These are phyloP conservation scores for Tricladium varicosporioides DNA, from an alignment of 2,329 filamentous ascomycete genomes.

Conservation along the genomic window DNA sequence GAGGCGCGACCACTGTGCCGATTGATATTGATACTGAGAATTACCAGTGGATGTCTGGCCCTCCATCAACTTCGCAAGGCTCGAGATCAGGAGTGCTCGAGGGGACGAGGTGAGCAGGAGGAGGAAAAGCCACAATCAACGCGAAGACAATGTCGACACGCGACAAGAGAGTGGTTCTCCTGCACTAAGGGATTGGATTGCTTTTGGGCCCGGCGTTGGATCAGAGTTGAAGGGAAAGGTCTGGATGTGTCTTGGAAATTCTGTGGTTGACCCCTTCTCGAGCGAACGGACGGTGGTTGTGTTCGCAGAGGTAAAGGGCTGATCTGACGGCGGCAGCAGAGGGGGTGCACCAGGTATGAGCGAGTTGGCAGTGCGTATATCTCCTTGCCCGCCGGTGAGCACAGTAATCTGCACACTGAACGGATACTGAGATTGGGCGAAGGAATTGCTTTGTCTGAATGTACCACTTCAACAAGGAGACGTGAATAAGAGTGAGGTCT, in stretches of 20 bases:
- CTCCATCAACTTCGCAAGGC: constrained; percentile 35
- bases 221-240: background rate
- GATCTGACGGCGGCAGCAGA: constrained; percentile 6
- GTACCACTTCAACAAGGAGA: constrained; percentile 5
- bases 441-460: constrained; percentile 9
- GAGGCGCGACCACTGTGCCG: constrained; percentile 36
- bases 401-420: constrained; percentile 7
- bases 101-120: constrained; percentile 3
- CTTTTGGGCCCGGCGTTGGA: constrained; percentile 1
- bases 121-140: constrained; percentile 11
- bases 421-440: background rate
- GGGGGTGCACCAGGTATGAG: background rate
- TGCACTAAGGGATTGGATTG: constrained; percentile 4
- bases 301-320: constrained; percentile 6
- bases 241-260: constrained; percentile 1
- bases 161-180: background rate
- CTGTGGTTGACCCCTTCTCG: constrained; percentile 17
- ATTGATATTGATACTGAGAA: constrained; percentile 37
- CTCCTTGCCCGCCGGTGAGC: constrained; percentile 8
- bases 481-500: constrained; percentile 9
- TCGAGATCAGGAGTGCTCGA: constrained; percentile 18
- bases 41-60: constrained; percentile 30
- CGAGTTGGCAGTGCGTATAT: constrained; percentile 5
- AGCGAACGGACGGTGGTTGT: constrained; percentile 17
- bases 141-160: constrained; percentile 1